phyloP scores from a whole-genome alignment of 306 rosid species.

The Cucumis melo region DNA sequence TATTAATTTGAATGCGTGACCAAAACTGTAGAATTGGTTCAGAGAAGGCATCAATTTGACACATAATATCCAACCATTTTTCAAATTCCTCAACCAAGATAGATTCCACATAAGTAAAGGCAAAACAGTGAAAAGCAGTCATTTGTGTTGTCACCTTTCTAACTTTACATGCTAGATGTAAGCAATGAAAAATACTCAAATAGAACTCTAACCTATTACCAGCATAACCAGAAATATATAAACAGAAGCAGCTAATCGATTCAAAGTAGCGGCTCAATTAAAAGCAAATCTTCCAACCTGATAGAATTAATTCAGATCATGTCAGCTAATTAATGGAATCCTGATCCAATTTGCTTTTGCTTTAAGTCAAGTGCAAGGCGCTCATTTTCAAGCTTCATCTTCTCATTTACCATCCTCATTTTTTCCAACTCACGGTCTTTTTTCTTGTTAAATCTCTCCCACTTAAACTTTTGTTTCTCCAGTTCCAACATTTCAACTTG shows the following conservation, averaged over 20 bases:
- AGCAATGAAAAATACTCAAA: not conserved
- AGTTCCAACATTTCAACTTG: slow-evolving; percentile 63
- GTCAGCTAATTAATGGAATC: slow-evolving; percentile 28
- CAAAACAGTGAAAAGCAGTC: slow-evolving; percentile 8
- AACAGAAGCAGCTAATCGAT: not conserved
- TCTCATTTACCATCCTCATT: slow-evolving; percentile 68
- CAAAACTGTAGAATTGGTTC: not conserved
- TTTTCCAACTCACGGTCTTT: slow-evolving; percentile 72
- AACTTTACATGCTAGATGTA: slow-evolving; percentile 8
- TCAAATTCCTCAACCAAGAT: slow-evolving; percentile 8
- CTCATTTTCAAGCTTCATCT: slow-evolving; percentile 81
- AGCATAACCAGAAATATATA: not conserved
- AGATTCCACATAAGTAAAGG: not conserved
- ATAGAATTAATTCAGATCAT: slow-evolving; percentile 11
- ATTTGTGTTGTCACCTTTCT: slow-evolving; percentile 16
- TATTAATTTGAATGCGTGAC: not conserved
- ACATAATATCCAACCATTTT: not conserved
- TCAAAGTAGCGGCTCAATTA: not conserved
- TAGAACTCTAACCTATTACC: not conserved
- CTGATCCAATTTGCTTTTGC: slow-evolving; percentile 40
- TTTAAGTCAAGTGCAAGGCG: slow-evolving; percentile 52
- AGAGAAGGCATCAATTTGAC: not conserved
- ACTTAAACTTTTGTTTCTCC: slow-evolving; percentile 65
- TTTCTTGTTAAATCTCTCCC: slow-evolving; percentile 73
- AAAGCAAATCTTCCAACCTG: not conserved